Conservation (phyloP, 371 early-diverging fungal species). For the Gilbertella persicaria region DNA sequence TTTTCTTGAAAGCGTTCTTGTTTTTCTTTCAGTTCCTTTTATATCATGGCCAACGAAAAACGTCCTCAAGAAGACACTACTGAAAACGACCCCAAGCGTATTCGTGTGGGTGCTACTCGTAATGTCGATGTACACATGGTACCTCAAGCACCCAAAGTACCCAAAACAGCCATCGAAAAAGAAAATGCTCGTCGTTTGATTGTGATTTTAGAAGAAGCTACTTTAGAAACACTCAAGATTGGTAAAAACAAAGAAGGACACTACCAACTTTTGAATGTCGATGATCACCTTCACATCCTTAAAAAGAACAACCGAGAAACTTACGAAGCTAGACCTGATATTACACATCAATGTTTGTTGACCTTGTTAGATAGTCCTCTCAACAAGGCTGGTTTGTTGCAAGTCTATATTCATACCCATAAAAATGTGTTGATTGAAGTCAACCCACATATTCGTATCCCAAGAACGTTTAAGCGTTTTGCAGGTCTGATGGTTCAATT, state of each 20-base stretch:
- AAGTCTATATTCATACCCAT: conserved; percentile 94
- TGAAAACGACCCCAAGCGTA: conserved; percentile 41
- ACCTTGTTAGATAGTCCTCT: conserved; percentile 96
- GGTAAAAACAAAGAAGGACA: conserved; percentile 89
- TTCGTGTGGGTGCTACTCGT: conserved; percentile 48
- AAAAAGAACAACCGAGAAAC: conserved; percentile 84
- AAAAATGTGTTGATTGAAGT: conserved; percentile 97
- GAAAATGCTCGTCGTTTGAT: conserved; percentile 86
- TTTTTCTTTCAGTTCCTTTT: background rate
- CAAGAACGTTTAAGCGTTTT: conserved; percentile 98
- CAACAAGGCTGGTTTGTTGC: conserved; percentile 95
- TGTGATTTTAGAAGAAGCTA: conserved; percentile 89
- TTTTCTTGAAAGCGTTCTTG: conserved; percentile 1
- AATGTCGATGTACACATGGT: conserved; percentile 60
- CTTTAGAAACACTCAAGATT: conserved; percentile 93
- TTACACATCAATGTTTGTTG: conserved; percentile 96
- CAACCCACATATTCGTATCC: conserved; percentile 96
- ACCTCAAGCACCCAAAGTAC: conserved; percentile 80
- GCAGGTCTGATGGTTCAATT: conserved; percentile 97
- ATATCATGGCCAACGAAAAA: conserved; percentile 21
- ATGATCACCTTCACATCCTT: conserved; percentile 92
- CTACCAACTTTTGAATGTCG: conserved; percentile 94
- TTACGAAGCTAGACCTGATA: conserved; percentile 92
- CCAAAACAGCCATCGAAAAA: conserved; percentile 73
- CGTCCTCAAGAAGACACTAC: conserved; percentile 17